Conservation (phyloP, 495 filamentous ascomycete species). For the Annulohypoxylon bovei region DNA sequence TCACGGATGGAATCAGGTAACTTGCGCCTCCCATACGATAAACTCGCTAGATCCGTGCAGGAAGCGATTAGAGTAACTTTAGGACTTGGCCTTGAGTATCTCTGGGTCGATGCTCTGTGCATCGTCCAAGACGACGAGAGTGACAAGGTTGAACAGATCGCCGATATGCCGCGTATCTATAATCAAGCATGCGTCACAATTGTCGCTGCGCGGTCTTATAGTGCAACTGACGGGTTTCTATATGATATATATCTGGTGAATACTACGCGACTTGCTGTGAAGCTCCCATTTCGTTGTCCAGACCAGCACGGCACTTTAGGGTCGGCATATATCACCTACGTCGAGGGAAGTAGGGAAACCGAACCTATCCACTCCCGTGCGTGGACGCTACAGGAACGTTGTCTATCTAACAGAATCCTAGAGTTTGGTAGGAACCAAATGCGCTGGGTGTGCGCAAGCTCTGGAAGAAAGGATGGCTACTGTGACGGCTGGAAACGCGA, state of each 20-base stretch:
- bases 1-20: background rate
- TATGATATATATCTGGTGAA: background rate
- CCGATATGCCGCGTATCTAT: slow-evolving; percentile 7
- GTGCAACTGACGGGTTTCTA: slow-evolving; percentile 2
- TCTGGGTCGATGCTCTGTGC: slow-evolving; percentile 15
- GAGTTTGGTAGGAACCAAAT: slow-evolving; percentile 7
- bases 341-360: background rate
- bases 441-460: slow-evolving; percentile 9
- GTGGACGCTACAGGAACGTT: slow-evolving; percentile 11
- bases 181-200: slow-evolving; percentile 1
- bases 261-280: slow-evolving; percentile 6
- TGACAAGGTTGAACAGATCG: slow-evolving; percentile 6
- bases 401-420: background rate
- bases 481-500: slow-evolving; percentile 15
- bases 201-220: background rate
- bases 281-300: slow-evolving; percentile 12
- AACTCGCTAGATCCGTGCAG: slow-evolving; percentile 1
- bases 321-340: slow-evolving; percentile 1
- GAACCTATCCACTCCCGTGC: slow-evolving; percentile 1
- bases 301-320: background rate
- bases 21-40: background rate
- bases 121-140: slow-evolving; percentile 1
- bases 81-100: background rate
- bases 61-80: slow-evolving; percentile 1
- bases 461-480: background rate